Base-by-base conservation (phyloP, 106 monocot genomes). In the Triglochin maritima region DNA sequence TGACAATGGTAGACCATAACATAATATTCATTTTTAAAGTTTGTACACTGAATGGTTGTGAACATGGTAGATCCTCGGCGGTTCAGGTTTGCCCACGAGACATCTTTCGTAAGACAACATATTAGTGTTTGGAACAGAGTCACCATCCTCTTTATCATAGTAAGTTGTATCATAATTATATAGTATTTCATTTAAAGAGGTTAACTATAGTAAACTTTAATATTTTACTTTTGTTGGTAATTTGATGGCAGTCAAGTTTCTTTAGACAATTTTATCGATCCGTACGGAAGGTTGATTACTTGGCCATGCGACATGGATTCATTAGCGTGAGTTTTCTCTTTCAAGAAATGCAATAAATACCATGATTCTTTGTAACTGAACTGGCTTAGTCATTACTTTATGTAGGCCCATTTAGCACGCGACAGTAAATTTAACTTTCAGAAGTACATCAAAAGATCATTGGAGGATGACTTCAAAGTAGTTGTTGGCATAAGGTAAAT, bases 181-280 rank as follows among this genome's bases (percentile, higher is more conserved):
- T 64, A 49, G 7, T 49, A 13, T 7, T 43, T 9, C 53, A 53
- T 76, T 63, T 78, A n/a, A n/a, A n/a, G n/a, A n/a, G n/a, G n/a
- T n/a, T n/a, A n/a, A n/a, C n/a, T n/a, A n/a, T n/a, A n/a, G n/a
- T n/a, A n/a, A n/a, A n/a, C n/a, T n/a, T n/a, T n/a, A n/a, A n/a
- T n/a, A n/a, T n/a, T n/a, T n/a, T n/a, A n/a, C n/a, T n/a, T n/a
- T n/a, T n/a, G n/a, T n/a, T n/a, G n/a, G n/a, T n/a, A n/a, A n/a
- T n/a, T n/a, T n/a, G n/a, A n/a, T n/a, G n/a, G 53, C 64, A 90
- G 90, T 77, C 70, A 4, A 79, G 83, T 60, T 90, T 90, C 72
- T 86, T 90, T 74, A 81, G 79, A 14, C 90, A 90, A 68, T 84
- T 90, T 62, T 83, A 79, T 59, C 68, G 81, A 64, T 90, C 90